Percentiles rank a stretch among this genome's conserved stretches.
These are phyloP conservation scores for Apiospora hydei DNA, from an alignment of 2,329 filamentous ascomycete genomes.

Conservation along the genomic window DNA sequence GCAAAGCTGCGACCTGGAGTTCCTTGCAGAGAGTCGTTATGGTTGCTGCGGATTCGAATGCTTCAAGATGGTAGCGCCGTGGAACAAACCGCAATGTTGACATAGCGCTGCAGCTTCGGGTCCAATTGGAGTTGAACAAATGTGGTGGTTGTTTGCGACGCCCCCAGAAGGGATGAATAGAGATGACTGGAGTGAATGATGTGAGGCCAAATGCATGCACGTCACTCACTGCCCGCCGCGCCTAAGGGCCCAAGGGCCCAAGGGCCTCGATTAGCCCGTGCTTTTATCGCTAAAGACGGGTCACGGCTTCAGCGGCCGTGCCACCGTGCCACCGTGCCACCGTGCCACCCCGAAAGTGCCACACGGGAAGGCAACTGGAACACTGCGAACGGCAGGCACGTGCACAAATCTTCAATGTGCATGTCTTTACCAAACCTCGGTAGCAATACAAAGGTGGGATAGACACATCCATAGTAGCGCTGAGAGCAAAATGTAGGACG, in stretches of 20 bases:
- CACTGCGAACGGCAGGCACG: slow-evolving; percentile 17
- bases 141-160: not conserved
- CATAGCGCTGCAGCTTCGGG: slow-evolving; percentile 8
- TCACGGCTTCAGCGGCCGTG: slow-evolving; percentile 13
- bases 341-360: slow-evolving; percentile 16
- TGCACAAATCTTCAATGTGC: not conserved
- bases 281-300: slow-evolving; percentile 5
- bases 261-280: slow-evolving; percentile 1
- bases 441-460: too few species aligned
- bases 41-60: not conserved
- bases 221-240: not conserved
- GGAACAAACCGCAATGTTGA: not conserved
- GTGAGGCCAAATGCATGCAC: not conserved
- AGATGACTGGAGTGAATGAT: not conserved
- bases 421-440: not conserved
- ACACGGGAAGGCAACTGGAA: not conserved
- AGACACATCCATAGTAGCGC: not conserved
- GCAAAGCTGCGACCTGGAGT: not conserved
- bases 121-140: not conserved
- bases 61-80: not conserved
- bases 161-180: not conserved
- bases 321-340: slow-evolving; percentile 5
- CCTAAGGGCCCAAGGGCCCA: not conserved
- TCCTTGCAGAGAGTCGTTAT: not conserved
- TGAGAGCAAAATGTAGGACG: not conserved